Percentiles rank a stretch among this genome's conserved stretches.
phyloP scores from a whole-genome alignment of 2,329 filamentous ascomycete species.

The Penicillium decumbens region DNA sequence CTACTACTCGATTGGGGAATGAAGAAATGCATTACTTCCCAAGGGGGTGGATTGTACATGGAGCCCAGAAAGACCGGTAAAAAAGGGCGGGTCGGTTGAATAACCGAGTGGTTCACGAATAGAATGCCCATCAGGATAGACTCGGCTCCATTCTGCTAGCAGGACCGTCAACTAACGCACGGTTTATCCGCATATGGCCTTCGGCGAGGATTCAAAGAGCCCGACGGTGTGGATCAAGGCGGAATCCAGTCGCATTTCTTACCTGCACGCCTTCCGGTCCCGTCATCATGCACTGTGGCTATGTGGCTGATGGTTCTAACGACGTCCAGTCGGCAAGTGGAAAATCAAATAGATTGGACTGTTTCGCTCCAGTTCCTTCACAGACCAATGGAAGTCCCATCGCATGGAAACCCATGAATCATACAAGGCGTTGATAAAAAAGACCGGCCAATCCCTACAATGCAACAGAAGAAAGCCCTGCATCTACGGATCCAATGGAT shows the following conservation, averaged over 20 bases:
- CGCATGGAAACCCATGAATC: not conserved
- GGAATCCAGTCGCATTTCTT: constrained; percentile 8
- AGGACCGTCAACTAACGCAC: constrained; percentile 20
- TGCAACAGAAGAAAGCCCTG: constrained; percentile 6
- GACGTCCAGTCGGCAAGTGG: constrained; percentile 9
- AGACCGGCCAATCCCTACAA: constrained; percentile 8
- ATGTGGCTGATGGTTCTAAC: not conserved
- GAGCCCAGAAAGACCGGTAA: constrained; percentile 9
- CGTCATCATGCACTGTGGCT: constrained; percentile 9
- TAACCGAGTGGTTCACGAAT: constrained; percentile 20
- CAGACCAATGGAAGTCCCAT: not conserved
- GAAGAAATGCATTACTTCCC: not conserved
- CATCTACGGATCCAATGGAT: constrained; percentile 15
- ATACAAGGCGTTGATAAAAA: not conserved
- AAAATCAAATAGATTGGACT: constrained; percentile 4
- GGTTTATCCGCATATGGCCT: constrained; percentile 18
- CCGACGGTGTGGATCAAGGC: constrained; percentile 21
- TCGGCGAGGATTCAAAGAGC: constrained; percentile 19
- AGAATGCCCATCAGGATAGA: constrained; percentile 15
- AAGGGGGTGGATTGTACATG: constrained; percentile 10
- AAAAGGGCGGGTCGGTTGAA: constrained; percentile 20
- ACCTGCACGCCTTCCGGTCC: constrained; percentile 3
- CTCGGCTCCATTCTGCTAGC: constrained; percentile 13
- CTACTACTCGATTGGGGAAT: constrained; percentile 6
- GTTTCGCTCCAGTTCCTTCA: not conserved